Evolutionary conservation across 202 grass and related monocot species (phyloP).

Genomic region (Hordeum pubiflorum): DNA sequence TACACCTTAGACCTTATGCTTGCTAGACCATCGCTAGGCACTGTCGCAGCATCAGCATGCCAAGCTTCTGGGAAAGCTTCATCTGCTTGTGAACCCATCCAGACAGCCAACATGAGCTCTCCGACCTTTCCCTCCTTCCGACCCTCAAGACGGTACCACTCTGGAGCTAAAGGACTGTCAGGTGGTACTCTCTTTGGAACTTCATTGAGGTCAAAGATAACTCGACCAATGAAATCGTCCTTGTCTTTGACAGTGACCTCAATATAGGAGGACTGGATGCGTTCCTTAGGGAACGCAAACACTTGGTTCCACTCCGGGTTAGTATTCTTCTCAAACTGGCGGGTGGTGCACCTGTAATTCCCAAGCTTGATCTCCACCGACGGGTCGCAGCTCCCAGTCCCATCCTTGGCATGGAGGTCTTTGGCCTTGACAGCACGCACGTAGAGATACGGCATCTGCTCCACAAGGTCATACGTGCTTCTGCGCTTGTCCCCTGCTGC

Average conservation of each 20-base stretch:
- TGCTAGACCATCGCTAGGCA: conserved; percentile 45
- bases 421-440: conserved; percentile 57
- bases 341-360: conserved; percentile 57
- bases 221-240: conserved; percentile 45
- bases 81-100: conserved; percentile 54
- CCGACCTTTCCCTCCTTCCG: conserved; percentile 43
- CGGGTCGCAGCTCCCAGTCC: conserved; percentile 49
- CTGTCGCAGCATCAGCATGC: conserved; percentile 58
- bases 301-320: conserved; percentile 57
- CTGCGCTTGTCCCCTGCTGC: conserved; percentile 45
- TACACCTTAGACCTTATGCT: conserved; percentile 63
- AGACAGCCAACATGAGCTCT: conserved; percentile 62
- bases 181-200: conserved; percentile 49
- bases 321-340: conserved; percentile 42
- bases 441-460: conserved; percentile 63
- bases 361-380: conserved; percentile 51
- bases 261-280: conserved; percentile 31
- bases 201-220: conserved; percentile 51
- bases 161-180: conserved; percentile 48
- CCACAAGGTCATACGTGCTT: conserved; percentile 49
- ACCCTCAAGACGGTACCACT: conserved; percentile 50
- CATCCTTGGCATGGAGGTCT: conserved; percentile 45
- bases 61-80: conserved; percentile 60
- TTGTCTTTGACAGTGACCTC: conserved; percentile 54
- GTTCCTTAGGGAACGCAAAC: conserved; percentile 57